These are phyloP conservation scores for Exophiala sp. DNA, from an alignment of 2,329 filamentous ascomycete genomes.

Conservation along the genomic window DNA sequence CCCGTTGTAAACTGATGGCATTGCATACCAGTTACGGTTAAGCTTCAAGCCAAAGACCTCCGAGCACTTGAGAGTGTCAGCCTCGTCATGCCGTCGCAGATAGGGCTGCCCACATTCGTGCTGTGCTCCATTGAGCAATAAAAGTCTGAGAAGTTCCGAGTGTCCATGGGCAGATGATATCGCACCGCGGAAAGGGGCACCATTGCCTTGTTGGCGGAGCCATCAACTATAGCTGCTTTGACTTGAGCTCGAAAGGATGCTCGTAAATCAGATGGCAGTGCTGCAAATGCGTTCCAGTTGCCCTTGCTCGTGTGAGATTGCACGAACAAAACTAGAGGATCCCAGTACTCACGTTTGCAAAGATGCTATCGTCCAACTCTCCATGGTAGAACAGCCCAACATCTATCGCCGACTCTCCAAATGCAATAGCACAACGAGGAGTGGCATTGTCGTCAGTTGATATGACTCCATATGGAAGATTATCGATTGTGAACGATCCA, in stretches of 20 bases:
- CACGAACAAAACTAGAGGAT: neutral
- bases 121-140: slow-evolving; percentile 17
- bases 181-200: slow-evolving; percentile 3
- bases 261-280: slow-evolving; percentile 2
- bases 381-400: neutral
- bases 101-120: slow-evolving; percentile 4
- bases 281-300: slow-evolving; percentile 14
- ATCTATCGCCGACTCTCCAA: slow-evolving; percentile 13
- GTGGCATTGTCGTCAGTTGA: slow-evolving; percentile 3
- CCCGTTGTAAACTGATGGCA: slow-evolving; percentile 19
- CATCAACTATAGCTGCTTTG: neutral
- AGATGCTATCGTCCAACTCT: neutral
- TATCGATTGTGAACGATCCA: slow-evolving; percentile 18
- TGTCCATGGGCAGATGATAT: slow-evolving; percentile 18
- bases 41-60: slow-evolving; percentile 7
- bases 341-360: neutral
- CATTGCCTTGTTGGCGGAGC: neutral
- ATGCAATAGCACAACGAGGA: slow-evolving; percentile 10
- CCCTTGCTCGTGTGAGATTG: neutral
- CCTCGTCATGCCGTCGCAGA: neutral
- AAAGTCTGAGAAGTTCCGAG: slow-evolving; percentile 15
- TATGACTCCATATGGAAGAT: slow-evolving; percentile 17
- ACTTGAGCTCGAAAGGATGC: neutral
- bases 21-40: slow-evolving; percentile 5
- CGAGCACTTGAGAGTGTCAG: slow-evolving; percentile 1